Percentiles rank a stretch among this genome's conserved stretches.
Evolutionary conservation across 1,284 basidiomycete species (phyloP).

Genomic region (Malassezia globosa): DNA sequence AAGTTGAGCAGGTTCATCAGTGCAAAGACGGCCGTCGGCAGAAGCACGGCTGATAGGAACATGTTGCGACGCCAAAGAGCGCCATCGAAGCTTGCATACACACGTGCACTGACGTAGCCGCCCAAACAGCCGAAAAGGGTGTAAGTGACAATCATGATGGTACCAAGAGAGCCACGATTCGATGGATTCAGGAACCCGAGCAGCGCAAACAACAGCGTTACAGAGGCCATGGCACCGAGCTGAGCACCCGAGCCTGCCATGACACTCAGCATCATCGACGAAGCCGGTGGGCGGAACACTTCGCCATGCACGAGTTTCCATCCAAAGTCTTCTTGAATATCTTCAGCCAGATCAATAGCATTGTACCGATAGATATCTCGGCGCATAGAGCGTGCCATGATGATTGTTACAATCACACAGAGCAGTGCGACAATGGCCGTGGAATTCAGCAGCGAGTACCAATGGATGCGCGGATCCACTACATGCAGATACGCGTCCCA

Average conservation of each 20-base stretch:
- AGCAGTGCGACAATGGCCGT: conserved; percentile 63
- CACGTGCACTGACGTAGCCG: conserved; percentile 75
- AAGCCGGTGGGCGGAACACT: conserved; percentile 74
- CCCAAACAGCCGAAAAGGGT: conserved; percentile 82
- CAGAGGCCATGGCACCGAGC: conserved; percentile 72
- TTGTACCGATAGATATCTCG: conserved; percentile 94
- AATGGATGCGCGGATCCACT: conserved; percentile 50
- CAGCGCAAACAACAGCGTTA: conserved; percentile 93
- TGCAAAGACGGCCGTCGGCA: conserved; percentile 62
- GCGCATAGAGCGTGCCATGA: conserved; percentile 72
- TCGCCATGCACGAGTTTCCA: conserved; percentile 97
- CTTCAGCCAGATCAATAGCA: conserved; percentile 82
- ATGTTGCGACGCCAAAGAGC: conserved; percentile 68
- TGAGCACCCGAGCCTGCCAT: conserved; percentile 84
- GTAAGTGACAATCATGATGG: conserved; percentile 93
- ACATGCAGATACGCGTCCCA: conserved; percentile 73
- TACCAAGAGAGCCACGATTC: conserved; percentile 84
- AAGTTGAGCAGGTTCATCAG: conserved; percentile 36
- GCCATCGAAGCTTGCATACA: conserved; percentile 74
- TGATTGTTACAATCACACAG: conserved; percentile 76
- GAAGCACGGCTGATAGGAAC: conserved; percentile 71
- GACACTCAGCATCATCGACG: conserved; percentile 64
- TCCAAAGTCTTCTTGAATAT: conserved; percentile 93
- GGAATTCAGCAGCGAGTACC: conserved; percentile 87
- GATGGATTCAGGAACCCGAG: conserved; percentile 93